A percentile compares a stretch with the other conserved stretches of the same genome.
Conservation (phyloP, 257 asterid genomes). For the Solanum chilense region DNA sequence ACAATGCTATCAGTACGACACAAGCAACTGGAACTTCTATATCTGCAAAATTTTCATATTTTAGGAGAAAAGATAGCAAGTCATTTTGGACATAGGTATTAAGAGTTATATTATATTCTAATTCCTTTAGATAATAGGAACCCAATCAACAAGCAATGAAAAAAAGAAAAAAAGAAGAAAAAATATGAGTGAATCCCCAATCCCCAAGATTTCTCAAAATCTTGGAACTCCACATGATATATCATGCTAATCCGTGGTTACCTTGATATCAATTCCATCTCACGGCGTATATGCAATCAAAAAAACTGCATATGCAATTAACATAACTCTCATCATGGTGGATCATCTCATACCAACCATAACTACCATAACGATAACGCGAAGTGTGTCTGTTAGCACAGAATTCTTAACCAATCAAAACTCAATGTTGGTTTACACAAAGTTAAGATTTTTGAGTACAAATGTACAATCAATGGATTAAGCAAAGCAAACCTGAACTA, state of each 20-base stretch:
- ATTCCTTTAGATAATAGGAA: neutral
- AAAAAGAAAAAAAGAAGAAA: neutral
- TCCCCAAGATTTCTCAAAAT: neutral
- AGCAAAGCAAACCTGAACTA: neutral
- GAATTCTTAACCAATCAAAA: neutral
- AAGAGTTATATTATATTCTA: neutral
- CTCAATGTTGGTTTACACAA: neutral
- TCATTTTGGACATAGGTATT: neutral
- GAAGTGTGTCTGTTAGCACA: neutral
- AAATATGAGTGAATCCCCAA: neutral
- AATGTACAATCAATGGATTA: neutral
- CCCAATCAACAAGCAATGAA: neutral
- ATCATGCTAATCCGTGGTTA: neutral
- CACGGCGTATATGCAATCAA: neutral
- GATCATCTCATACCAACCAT: neutral
- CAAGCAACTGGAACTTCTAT: slow-evolving; percentile 84
- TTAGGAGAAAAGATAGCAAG: slow-evolving; percentile 1
- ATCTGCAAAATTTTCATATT: slow-evolving; percentile 45
- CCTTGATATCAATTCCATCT: neutral
- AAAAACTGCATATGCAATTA: neutral
- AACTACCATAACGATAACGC: neutral
- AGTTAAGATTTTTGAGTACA: neutral
- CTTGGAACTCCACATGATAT: neutral
- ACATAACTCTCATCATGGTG: neutral
- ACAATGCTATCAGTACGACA: slow-evolving; percentile 68